Conservation (phyloP, 2,329 filamentous ascomycete genomes). For the Waltergamsia citrina region DNA sequence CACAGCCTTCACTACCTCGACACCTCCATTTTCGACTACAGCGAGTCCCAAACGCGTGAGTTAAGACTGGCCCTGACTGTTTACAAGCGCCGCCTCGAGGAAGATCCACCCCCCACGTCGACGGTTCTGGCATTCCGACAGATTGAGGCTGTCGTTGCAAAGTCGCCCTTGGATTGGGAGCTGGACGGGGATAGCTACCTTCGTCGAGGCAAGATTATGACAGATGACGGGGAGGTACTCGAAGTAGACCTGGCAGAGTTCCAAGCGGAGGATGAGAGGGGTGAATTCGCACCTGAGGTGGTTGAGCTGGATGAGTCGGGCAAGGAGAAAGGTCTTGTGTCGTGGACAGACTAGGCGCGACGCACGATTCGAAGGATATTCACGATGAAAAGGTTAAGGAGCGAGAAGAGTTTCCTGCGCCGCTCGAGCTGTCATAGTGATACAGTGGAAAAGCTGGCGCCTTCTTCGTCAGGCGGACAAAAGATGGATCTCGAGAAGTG, state of each 20-base stretch:
- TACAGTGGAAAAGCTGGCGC: no score
- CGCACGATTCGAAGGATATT: neutral
- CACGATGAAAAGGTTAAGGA: neutral
- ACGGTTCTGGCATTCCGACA: conserved; percentile 36
- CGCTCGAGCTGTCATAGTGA: no score
- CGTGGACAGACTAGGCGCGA: conserved; percentile 27
- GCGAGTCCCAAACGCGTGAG: conserved; percentile 16
- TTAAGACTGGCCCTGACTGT: conserved; percentile 39
- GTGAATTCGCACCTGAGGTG: conserved; percentile 42
- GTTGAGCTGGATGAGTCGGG: conserved; percentile 43
- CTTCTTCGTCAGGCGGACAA: no score
- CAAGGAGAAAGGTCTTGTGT: conserved; percentile 40
- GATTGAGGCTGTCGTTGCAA: conserved; percentile 20
- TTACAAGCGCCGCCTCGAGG: conserved; percentile 45
- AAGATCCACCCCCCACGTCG: conserved; percentile 22
- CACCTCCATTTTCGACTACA: conserved; percentile 29
- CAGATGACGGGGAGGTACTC: conserved; percentile 43
- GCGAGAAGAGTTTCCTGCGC: no score
- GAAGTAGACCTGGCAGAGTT: conserved; percentile 38
- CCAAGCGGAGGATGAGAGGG: conserved; percentile 43
- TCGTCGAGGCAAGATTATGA: conserved; percentile 35
- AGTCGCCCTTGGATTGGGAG: conserved; percentile 44
- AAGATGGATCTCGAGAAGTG: no score
- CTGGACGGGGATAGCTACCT: conserved; percentile 36
- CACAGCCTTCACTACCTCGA: conserved; percentile 42